Evolutionary conservation across 2,329 filamentous ascomycete species (phyloP), one percentile per base, ranked within the genome.

Genomic region (Penicillium brasilianum): DNA sequence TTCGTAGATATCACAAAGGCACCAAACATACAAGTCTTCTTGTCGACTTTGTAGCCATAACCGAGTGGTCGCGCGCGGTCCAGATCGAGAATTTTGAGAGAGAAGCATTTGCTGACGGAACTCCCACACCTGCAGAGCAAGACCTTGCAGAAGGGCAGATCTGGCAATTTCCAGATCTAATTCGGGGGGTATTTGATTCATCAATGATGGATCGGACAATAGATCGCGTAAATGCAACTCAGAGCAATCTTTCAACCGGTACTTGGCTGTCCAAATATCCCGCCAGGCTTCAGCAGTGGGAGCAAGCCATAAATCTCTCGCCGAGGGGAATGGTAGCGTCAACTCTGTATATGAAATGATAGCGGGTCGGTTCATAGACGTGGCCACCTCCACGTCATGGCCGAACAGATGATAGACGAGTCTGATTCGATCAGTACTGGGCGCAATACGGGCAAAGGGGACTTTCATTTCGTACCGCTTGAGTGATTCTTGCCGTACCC

Each of bases 21-120:
- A 28, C 25, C 3, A 14, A 1, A 59, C 53, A 5, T 36, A 63
- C 63, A 65, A 41, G 11, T 65, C 63, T n/a, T 65, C 63, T 46
- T 64, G 63, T 43, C 63, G 49, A 36, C 63, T 63, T 30, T 66
- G 63, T 10, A 66, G 57, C 63, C 63, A 66, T 7, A 66, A 30
- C 22, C 39, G 44, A 22, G 56, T 58, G 8, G 55, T 64, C 6
- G 63, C 58, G 4, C 59, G 59, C 8, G 59, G 37, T n/a, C 37
- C 14, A 18, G 56, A 55, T 3, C 43, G 44, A 32, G 46, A 55
- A 14, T 50, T 50, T 14, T 60, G 49, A 6, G 58, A 60, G 16
- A 66, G 39, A 18, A 57, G 48, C 57, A 55, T 64, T n/a, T 66
- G 61, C 10, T 66, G 64, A 18, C 61, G 54, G 20, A 62, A 60